Percentiles rank a stretch among this genome's conserved stretches.
phyloP scores from a whole-genome alignment of 169 alveolate species.

The Amoebophrya sp. region DNA sequence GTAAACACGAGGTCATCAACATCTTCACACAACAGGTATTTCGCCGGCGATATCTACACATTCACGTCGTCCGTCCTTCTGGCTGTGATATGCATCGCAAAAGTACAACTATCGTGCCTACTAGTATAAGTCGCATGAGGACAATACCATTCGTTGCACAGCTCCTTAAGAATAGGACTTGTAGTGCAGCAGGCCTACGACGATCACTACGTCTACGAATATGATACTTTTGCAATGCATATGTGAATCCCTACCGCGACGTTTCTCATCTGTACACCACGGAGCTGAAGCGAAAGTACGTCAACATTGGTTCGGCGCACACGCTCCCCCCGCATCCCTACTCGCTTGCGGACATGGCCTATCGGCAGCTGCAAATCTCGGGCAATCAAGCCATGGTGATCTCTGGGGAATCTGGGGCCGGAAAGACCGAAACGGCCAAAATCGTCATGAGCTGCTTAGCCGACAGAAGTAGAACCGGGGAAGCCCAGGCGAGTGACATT shows the following conservation, averaged over 20 bases:
- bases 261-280: slow-evolving; percentile 35
- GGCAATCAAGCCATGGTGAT: slow-evolving; percentile 71
- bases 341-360: slow-evolving; percentile 51
- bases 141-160: no score
- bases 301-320: slow-evolving; percentile 29
- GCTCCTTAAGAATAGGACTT: no score
- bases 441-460: slow-evolving; percentile 51
- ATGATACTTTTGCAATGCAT: no score
- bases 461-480: slow-evolving; percentile 43
- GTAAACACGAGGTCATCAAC: no score
- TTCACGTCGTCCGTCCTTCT: slow-evolving; percentile 46
- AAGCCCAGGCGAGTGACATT: slow-evolving; percentile 19
- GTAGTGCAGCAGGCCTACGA: no score
- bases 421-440: slow-evolving; percentile 81
- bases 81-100: no score
- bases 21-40: no score
- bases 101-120: no score
- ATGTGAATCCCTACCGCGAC: slow-evolving; percentile 49
- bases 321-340: slow-evolving; percentile 55
- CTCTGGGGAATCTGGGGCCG: slow-evolving; percentile 83
- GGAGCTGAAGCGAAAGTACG: slow-evolving; percentile 44
- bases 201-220: no score
- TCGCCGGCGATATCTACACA: slow-evolving; percentile 44
- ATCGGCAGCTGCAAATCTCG: slow-evolving; percentile 39
- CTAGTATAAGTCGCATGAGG: no score